A percentile compares a stretch with the other conserved stretches of the same genome.
phyloP scores from a whole-genome alignment of 176 grass and related monocot genomes.

The maize (Zea mays) region Zm-B73-REFERENCE-NAM-5.0 NC_050103.1:164553501-164554000 shows the following conservation, averaged over 20 bases:
- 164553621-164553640: too few relatives aligned
- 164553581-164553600: constrained; percentile 14
- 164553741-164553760: constrained; percentile 85
- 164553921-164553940: constrained; percentile 10
- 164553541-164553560: constrained; percentile 95
- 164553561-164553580: constrained; percentile 49
- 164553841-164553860: constrained; percentile 18
- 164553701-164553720: constrained; percentile 75
- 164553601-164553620: too few relatives aligned
- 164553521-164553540: constrained; percentile 83
- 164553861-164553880: background rate
- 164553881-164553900: constrained; percentile 6
- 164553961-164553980: constrained; percentile 13
- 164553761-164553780: constrained; percentile 93
- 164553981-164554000: background rate
- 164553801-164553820: background rate
- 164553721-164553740: constrained; percentile 93
- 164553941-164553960: constrained; percentile 4
- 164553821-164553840: background rate
- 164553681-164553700: too few relatives aligned
- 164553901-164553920: constrained; percentile 30
- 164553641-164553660: too few relatives aligned
- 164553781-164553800: constrained; percentile 23
- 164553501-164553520: constrained; percentile 93
- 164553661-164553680: too few relatives aligned